phyloP scores from a whole-genome alignment of 2,329 filamentous ascomycete genomes.

The Beauveria sp. region DNA sequence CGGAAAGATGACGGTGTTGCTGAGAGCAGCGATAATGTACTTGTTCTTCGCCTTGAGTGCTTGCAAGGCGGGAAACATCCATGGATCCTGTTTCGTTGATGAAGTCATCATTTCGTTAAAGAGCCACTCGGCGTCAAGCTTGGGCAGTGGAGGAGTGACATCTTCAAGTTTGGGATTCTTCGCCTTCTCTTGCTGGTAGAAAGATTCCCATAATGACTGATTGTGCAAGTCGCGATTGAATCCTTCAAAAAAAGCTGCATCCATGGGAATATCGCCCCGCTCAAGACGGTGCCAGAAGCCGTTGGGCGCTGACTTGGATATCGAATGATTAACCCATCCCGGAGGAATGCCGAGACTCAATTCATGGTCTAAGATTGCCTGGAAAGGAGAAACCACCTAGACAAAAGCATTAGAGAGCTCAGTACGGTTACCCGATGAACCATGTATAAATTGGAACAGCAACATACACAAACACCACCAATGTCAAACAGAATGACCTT shows the following conservation, averaged over 20 bases:
- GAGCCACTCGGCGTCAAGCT: slow-evolving; percentile 67
- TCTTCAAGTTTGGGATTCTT: slow-evolving; percentile 32
- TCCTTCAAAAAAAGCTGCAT: slow-evolving; percentile 63
- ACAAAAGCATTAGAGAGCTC: background rate
- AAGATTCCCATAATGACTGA: slow-evolving; percentile 60
- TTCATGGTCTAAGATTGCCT: slow-evolving; percentile 90
- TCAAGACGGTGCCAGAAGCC: slow-evolving; percentile 89
- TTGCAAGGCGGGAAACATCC: slow-evolving; percentile 78
- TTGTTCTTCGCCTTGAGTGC: slow-evolving; percentile 55
- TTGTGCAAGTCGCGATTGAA: slow-evolving; percentile 71
- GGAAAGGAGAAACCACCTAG: slow-evolving; percentile 84
- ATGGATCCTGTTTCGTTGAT: slow-evolving; percentile 66
- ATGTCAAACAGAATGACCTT: slow-evolving; percentile 89
- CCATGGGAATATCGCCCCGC: slow-evolving; percentile 70
- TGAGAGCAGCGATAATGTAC: slow-evolving; percentile 74
- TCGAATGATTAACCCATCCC: slow-evolving; percentile 88
- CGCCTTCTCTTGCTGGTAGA: slow-evolving; percentile 39
- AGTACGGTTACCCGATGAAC: background rate
- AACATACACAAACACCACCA: slow-evolving; percentile 88
- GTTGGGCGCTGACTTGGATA: slow-evolving; percentile 67
- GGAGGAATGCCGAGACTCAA: slow-evolving; percentile 64
- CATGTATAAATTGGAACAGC: background rate
- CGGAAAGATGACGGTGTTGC: slow-evolving; percentile 86
- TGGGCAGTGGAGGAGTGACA: slow-evolving; percentile 55
- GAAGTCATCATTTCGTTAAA: slow-evolving; percentile 88